Base-by-base conservation (phyloP, 202 grass and related monocot species). In the Carex sylvatica region DNA sequence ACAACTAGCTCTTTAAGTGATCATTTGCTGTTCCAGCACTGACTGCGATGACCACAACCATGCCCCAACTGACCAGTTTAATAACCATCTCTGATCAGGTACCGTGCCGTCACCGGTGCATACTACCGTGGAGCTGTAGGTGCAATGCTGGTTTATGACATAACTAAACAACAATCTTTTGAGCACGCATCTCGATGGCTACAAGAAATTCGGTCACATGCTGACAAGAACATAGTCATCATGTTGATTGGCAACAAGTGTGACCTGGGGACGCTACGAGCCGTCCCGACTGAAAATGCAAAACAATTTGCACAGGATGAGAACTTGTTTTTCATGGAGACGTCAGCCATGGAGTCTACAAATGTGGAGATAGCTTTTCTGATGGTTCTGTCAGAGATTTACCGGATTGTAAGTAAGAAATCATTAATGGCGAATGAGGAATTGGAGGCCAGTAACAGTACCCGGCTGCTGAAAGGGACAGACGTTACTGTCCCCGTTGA, bases 341-440 rank as follows among this genome's bases (percentile, higher is more conserved):
- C 83, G 0, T 66, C 71, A 0, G 70, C 82, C 11, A 31, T 77
- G 51, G 70, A 84, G 6, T 49, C 68, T 47, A 77, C 68, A 10
- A 85, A 85, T 70, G 83, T 85, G 44, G 83, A 79, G 63, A 85
- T 59, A 31, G 83, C 83, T n/a, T 85, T 85, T 79, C 61, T 68
- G 47, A 79, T 72, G 61, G 56, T 85, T 54, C 26, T 85, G 44
- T 77, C 30, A 42, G 83, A 85, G 38, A 85, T 85, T 65, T 85
- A 79, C 44, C 70, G 83, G 46, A 53, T 85, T 36, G 70, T 66
- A 23, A 85, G 83, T 78, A 85, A 85, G 74, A 85, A 85, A 66
- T 77, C 42, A 49, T 47, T 85, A 82, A 79, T 92, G 83, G 92
- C 92, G 23, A 94, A 90, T 35, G 92, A 92, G 36, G 86, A 88